Conservation (phyloP, 352 stramenopile species). For the Globisporangium iwayamae region DNA sequence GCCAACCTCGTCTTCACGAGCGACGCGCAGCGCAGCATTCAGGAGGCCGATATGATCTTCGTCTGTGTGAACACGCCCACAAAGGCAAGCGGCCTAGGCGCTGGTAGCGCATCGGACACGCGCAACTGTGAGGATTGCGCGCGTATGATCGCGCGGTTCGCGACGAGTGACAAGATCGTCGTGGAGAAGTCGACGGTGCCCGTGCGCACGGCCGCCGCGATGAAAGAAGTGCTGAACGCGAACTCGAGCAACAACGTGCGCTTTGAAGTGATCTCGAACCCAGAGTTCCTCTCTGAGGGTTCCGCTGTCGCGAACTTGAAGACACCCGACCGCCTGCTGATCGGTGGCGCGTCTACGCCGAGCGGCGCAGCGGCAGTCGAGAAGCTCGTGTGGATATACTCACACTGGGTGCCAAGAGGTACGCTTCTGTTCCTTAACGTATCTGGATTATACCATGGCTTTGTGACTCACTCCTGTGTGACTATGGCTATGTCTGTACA, state of each 20-base stretch:
- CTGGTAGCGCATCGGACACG: constrained; percentile 97
- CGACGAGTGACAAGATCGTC: constrained; percentile 96
- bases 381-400: constrained; percentile 95
- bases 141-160: constrained; percentile 96
- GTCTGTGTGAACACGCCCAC: constrained; percentile 99
- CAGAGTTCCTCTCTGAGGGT: constrained; percentile 99
- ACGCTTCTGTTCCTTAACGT: background rate
- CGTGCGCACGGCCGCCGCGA: constrained; percentile 97
- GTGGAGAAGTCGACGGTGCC: constrained; percentile 99
- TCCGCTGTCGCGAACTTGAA: constrained; percentile 97
- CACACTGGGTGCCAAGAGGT: constrained; percentile 94
- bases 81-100: constrained; percentile 96
- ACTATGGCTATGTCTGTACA: background rate
- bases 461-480: background rate
- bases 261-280: constrained; percentile 98
- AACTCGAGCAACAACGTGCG: constrained; percentile 90
- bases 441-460: background rate
- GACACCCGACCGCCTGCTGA: constrained; percentile 95
- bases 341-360: constrained; percentile 94
- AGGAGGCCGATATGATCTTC: constrained; percentile 98
- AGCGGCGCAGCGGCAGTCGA: constrained; percentile 88
- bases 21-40: constrained; percentile 96
- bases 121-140: constrained; percentile 99
- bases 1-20: constrained; percentile 99
- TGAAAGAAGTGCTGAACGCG: constrained; percentile 93